phyloP scores from a whole-genome alignment of 139 green algal species.

The Haematococcus sp. region DNA sequence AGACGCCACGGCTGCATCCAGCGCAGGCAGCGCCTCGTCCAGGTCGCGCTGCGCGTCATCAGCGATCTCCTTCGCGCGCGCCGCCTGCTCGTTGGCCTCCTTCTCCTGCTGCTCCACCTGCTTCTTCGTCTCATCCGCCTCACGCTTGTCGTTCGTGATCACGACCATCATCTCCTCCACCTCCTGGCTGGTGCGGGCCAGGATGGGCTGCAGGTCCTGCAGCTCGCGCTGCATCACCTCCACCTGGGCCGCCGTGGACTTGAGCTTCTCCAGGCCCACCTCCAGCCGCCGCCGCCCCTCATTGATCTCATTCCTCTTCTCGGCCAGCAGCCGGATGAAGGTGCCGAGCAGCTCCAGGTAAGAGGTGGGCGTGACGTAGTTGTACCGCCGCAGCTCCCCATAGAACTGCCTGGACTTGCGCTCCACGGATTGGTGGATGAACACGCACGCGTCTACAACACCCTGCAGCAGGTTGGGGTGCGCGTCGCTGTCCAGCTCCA shows the following conservation, averaged over 20 bases:
- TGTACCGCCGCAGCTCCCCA: constrained; percentile 65
- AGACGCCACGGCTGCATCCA: constrained; percentile 63
- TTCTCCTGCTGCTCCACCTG: constrained; percentile 60
- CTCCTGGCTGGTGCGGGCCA: constrained; percentile 64
- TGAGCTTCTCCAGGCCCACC: constrained; percentile 75
- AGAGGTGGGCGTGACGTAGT: constrained; percentile 63
- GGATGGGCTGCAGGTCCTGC: constrained; percentile 70
- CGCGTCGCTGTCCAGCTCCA: constrained; percentile 31
- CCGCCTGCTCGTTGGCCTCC: constrained; percentile 72
- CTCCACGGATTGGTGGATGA: constrained; percentile 70
- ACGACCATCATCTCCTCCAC: constrained; percentile 81
- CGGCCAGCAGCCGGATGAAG: constrained; percentile 57
- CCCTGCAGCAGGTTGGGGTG: constrained; percentile 34
- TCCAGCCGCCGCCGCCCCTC: constrained; percentile 53
- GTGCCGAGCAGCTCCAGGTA: constrained; percentile 71
- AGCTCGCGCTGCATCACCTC: constrained; percentile 78
- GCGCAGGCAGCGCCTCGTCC: constrained; percentile 56
- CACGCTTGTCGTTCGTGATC: constrained; percentile 69
- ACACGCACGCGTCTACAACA: constrained; percentile 59
- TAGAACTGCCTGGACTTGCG: constrained; percentile 51
- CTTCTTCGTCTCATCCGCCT: constrained; percentile 67
- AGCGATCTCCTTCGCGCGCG: constrained; percentile 46
- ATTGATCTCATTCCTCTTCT: constrained; percentile 57
- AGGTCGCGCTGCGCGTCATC: constrained; percentile 57
- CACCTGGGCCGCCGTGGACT: constrained; percentile 60